Evolutionary conservation across 2,329 filamentous ascomycete genomes (phyloP), one percentile per base, ranked within the genome.

Genomic region (Ophiobolus disseminans): DNA sequence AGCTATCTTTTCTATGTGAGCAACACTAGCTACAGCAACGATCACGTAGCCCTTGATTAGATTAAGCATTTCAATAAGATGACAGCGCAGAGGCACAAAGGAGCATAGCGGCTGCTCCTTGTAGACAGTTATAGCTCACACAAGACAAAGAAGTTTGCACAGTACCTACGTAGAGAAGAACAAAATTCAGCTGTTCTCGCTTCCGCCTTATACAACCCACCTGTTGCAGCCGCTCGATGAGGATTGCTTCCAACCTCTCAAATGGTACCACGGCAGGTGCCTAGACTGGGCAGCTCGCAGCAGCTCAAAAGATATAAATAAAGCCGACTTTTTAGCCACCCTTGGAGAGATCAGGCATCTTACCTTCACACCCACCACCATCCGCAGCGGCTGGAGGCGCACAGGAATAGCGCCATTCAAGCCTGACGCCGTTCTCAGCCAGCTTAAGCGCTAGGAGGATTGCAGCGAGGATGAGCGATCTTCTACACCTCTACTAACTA

Each of bases 101-200:
- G 73, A 8, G 32, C 7, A 42, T 70, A 70, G 63, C 48, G 63
- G 20, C 56, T 76, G 2, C 56, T 77, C 6, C 60, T 77, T 37
- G 47, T 76, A 16, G 66, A 76, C 59, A 57, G 69, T 20, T 53
- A 76, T 62, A 48, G 47, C 36, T 73, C 62, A 43, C 57, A 76
- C 57, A 23, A 69, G 23, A 68, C 58, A 5, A 45, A 48, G 14
- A 50, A 70, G 48, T 76, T 77, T 51, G 41, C 73, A 30, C 21
- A 65, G 22, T 73, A 63, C 48, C 16, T n/a, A 6, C 14, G 75
- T 50, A 45, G 58, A 48, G 38, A 40, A 62, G 10, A 50, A 76
- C 36, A 64, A 73, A 37, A 75, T 77, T 21, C 20, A 23, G 19
- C 21, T 35, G 10, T 34, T 40, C 16, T 25, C 34, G 3, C 22